phyloP scores from a whole-genome alignment of 129 eudicot species.

The Rutidosis leptorrhynchoides region DNA sequence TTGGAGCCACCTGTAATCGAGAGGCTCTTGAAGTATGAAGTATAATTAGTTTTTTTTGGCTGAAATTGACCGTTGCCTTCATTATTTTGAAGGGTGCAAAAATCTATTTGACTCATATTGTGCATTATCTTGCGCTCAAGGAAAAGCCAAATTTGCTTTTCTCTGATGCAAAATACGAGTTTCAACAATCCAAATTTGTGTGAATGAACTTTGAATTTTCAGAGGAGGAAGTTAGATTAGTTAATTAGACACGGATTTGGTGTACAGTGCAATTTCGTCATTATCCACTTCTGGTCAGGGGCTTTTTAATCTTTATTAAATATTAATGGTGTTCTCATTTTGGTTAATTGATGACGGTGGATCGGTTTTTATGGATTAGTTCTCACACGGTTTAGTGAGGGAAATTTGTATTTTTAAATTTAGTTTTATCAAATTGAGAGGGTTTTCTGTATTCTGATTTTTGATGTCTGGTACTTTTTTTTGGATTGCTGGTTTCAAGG shows the following conservation, averaged over 20 bases:
- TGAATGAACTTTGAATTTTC: conserved; percentile 17
- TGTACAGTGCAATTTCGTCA: conserved; percentile 40
- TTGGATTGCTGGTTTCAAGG: not conserved
- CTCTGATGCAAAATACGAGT: conserved; percentile 20
- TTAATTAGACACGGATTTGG: conserved; percentile 25
- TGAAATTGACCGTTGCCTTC: conserved; percentile 14
- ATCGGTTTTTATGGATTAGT: conserved; percentile 3
- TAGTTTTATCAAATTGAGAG: not conserved
- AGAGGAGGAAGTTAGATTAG: conserved; percentile 18
- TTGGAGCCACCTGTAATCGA: conserved; percentile 79
- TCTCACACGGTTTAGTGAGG: conserved; percentile 2
- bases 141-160: conserved; percentile 22
- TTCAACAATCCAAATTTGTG: conserved; percentile 20
- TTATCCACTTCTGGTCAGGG: conserved; percentile 12
- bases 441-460: not conserved
- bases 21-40: conserved; percentile 63
- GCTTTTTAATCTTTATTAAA: not conserved
- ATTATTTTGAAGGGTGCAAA: conserved; percentile 24
- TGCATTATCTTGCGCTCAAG: conserved; percentile 30
- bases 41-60: conserved; percentile 29
- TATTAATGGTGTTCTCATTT: too few species aligned
- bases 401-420: too few species aligned
- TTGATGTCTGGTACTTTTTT: conserved; percentile 2
- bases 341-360: not conserved
- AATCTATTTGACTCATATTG: conserved; percentile 26